Percentiles rank a stretch among this genome's conserved stretches.
Evolutionary conservation across 306 rosid genomes (phyloP).

Genomic region (Dicorynia guianensis): DNA sequence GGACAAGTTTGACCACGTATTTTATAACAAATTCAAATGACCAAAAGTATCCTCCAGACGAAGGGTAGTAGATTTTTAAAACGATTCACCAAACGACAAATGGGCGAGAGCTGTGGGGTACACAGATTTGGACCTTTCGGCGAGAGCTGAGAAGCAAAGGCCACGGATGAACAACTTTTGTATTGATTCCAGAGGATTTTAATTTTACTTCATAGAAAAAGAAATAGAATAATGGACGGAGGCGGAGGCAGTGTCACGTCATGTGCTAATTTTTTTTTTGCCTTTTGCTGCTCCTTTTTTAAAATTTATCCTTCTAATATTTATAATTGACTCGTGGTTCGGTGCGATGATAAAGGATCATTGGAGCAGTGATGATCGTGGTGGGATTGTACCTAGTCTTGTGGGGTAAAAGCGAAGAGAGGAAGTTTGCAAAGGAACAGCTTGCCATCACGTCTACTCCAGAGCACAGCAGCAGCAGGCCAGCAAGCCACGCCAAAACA

Average conservation of each 20-base stretch:
- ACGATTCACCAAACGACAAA: background rate
- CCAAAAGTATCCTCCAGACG: background rate
- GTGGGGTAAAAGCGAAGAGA: constrained; percentile 97
- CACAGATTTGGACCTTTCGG: background rate
- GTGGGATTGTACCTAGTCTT: constrained; percentile 82
- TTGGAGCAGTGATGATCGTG: constrained; percentile 90
- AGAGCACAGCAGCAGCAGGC: constrained; percentile 67
- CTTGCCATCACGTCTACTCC: constrained; percentile 58
- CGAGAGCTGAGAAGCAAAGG: background rate
- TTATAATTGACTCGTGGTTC: constrained; percentile 21
- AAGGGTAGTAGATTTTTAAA: background rate
- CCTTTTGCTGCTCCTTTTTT: background rate
- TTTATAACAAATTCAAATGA: background rate
- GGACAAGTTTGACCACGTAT: constrained; percentile 29
- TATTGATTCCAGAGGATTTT: background rate
- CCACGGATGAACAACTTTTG: background rate
- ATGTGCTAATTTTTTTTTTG: background rate
- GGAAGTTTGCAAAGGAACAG: constrained; percentile 65
- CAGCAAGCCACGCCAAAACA: constrained; percentile 60
- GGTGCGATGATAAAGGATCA: constrained; percentile 60
- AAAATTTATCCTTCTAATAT: constrained; percentile 19
- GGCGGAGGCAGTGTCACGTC: background rate
- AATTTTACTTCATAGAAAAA: too few species aligned
- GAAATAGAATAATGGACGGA: background rate
- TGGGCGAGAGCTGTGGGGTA: background rate